Base-by-base conservation (phyloP, 176 grass and related monocot species). In the Carex littledalei region DNA sequence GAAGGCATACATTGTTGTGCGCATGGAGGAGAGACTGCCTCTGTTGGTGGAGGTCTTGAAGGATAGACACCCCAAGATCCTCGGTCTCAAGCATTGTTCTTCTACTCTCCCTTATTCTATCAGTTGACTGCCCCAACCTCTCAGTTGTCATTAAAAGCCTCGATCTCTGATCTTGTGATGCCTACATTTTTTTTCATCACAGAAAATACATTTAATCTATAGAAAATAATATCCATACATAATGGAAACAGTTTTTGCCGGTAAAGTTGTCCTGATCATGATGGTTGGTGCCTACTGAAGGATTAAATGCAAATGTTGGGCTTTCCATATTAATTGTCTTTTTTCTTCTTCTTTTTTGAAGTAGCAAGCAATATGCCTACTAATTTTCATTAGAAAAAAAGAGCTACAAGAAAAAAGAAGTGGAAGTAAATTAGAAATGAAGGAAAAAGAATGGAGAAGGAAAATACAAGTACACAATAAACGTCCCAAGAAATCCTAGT, bases 1-100 rank as follows among this genome's bases (percentile, higher is more conserved):
- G 20, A 75, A 56, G 13, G 77, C 91, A 90, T 94, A 94, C 96
- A 68, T 85, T 92, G 62, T 72, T 57, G 81, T 99, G 74, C 69
- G 90, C 96, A 92, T 86, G 93, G 56, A 99, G 88, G 79, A 95
- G 91, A 88, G 87, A 92, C 53, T 94, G 90, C 2, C 93, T 90
- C 29, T 99, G 96, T 83, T 92, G 93, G 84, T 94, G 90, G 67
- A 99, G 62, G 17, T 95, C 93, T 74, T 99, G 91, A 85, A 99
- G 87, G 72, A 99, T 88, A 70, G 96, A 99, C 53, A 95, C 96
- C 45, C 96, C 96, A 90, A 95, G 91, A 52, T 95, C 96, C 89
- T 99, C 96, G 14, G 96, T 94, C 78, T 94, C 96, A 55, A 95
- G 73, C 91, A 95, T 99, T 15, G 88, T 92, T 87, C 87, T 89